Evolutionary conservation across 768 basidiomycete species (phyloP), one percentile per base, ranked within the genome.

Genomic region (Xerocomus potaroensis): DNA sequence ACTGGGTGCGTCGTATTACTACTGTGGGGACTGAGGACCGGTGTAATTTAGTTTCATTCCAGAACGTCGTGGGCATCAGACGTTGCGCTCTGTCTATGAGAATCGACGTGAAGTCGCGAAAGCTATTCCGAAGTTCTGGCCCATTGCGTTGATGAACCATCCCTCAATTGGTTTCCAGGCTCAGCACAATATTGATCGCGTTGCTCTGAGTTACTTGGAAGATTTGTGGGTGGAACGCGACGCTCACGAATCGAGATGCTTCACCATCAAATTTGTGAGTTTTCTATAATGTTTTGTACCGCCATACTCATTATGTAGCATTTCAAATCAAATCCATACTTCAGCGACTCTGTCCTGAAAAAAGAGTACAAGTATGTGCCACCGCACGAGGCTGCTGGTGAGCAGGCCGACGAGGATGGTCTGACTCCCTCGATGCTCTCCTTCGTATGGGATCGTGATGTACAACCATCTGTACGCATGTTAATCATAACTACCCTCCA

Each of bases 211-310:
- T 64, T 89, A 85, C 64, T 72, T 94, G 48, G 84, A 90, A 61
- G 90, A 95, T 58, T 55, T 96, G 18, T 93, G 91, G 87, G 72
- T 95, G 30, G 75, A 70, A 48, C 80, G 88, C 45, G 83, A 94
- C 61, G 58, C 75, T 33, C 65, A 68, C 34, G 92, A 96, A 65
- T 81, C 83, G 47, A 72, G 93, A 57, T 84, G 83, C 61, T 95
- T 84, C 71, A 86, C 83, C 41, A 67, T 95, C 45, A 85, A 93
- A 73, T 91, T 96, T 69, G 93, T 94, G 66, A 61, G 92, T 80
- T 26, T 26, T 41, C 41, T 46, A 41, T 45, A 35, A 19, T 43
- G 38, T 49, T 43, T 44, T 18, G 37, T 12, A 22, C 26, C 27
- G 33, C 22, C 0, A 41, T 37, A n/a, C 45, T 57, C 41, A 59